Conservation (phyloP, 352 stramenopile species). For the Pythium myriotylum region DNA sequence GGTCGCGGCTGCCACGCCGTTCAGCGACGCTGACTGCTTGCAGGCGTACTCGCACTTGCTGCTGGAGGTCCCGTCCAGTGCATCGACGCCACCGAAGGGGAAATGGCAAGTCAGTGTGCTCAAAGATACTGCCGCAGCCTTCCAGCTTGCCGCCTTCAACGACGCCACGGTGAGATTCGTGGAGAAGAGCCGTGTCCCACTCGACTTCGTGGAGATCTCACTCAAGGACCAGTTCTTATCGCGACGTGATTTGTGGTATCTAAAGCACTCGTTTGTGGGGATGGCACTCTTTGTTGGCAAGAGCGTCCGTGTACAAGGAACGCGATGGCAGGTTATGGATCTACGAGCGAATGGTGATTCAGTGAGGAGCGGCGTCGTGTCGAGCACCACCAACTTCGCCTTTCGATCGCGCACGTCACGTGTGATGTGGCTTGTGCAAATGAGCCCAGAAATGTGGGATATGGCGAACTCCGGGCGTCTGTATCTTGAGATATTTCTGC, state of each 20-base stretch:
- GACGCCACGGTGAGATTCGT: constrained; percentile 85
- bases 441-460: constrained; percentile 95
- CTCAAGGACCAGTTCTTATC: constrained; percentile 94
- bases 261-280: constrained; percentile 72
- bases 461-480: constrained; percentile 88
- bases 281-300: constrained; percentile 79
- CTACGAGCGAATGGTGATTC: constrained; percentile 79
- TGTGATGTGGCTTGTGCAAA: constrained; percentile 98
- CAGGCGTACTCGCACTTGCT: constrained; percentile 67
- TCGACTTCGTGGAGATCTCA: constrained; percentile 91
- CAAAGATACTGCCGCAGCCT: constrained; percentile 77
- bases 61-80: constrained; percentile 74
- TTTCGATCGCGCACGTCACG: constrained; percentile 94
- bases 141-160: constrained; percentile 75
- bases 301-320: constrained; percentile 71
- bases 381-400: constrained; percentile 95
- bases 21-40: constrained; percentile 19
- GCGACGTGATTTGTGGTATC: constrained; percentile 89
- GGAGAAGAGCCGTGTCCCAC: constrained; percentile 67
- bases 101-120: constrained; percentile 83
- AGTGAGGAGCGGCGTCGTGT: constrained; percentile 94
- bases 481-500: constrained; percentile 91
- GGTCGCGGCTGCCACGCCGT: constrained; percentile 23
- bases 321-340: constrained; percentile 90
- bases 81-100: constrained; percentile 62